phyloP scores from a whole-genome alignment of 768 basidiomycete species.

The Amylocystis lapponica region DNA sequence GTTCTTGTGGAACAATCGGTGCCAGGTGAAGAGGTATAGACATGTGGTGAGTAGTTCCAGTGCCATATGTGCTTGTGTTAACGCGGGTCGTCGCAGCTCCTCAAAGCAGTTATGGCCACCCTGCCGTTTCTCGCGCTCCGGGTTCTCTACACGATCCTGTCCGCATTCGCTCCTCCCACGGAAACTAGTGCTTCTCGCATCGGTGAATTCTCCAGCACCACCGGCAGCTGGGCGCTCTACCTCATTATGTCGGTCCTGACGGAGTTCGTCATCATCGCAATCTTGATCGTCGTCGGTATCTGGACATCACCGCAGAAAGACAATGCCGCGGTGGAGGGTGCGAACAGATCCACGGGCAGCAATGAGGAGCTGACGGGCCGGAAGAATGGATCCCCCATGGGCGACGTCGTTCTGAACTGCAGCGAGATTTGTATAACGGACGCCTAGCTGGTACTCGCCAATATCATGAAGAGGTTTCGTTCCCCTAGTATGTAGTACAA shows the following conservation, averaged over 20 bases:
- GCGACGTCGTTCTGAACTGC: too few species aligned
- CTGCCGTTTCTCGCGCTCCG: slow-evolving; percentile 57
- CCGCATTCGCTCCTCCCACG: slow-evolving; percentile 47
- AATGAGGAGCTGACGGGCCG: not conserved
- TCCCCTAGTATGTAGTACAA: too few species aligned
- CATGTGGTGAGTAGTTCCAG: not conserved
- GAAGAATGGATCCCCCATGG: too few species aligned
- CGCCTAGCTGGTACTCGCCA: too few species aligned
- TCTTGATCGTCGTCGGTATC: slow-evolving; percentile 34
- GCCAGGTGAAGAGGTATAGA: slow-evolving; percentile 5
- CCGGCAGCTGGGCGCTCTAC: slow-evolving; percentile 53
- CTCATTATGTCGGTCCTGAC: slow-evolving; percentile 53
- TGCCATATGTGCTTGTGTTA: not conserved
- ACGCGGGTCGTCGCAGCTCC: slow-evolving; percentile 36
- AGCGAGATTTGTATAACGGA: too few species aligned
- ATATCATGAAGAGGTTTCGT: too few species aligned
- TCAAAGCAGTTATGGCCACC: slow-evolving; percentile 46
- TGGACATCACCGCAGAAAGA: slow-evolving; percentile 27
- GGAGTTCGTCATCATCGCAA: slow-evolving; percentile 47
- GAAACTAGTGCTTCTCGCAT: slow-evolving; percentile 28
- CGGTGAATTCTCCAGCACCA: slow-evolving; percentile 49
- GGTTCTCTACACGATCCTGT: slow-evolving; percentile 52
- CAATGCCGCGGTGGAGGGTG: not conserved
- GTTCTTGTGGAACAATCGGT: slow-evolving; percentile 10
- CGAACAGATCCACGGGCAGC: too few species aligned